Evolutionary conservation across 176 grass and related monocot genomes (phyloP).

Genomic region (Puya raimondii): DNA sequence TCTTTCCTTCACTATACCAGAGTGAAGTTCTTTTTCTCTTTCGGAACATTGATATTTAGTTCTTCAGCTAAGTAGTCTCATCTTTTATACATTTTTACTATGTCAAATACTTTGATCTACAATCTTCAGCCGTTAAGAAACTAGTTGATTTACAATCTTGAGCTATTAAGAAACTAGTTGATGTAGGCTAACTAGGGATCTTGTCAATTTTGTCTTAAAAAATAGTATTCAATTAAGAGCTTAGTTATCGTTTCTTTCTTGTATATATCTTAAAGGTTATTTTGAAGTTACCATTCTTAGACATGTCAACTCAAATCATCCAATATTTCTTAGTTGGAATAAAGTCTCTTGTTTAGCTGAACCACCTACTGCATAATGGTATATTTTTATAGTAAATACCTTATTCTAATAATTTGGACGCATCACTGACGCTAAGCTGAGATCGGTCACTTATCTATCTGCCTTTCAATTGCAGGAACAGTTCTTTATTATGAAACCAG

Average conservation of each 20-base stretch:
- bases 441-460: not conserved
- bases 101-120: too few relatives aligned
- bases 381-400: not conserved
- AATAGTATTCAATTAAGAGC: not conserved
- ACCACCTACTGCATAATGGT: not conserved
- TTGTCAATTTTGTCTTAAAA: too few relatives aligned
- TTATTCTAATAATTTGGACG: not conserved
- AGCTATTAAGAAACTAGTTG: too few relatives aligned
- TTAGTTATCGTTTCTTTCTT: not conserved
- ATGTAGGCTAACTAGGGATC: too few relatives aligned
- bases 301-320: not conserved
- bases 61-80: too few relatives aligned
- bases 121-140: too few relatives aligned
- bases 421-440: not conserved
- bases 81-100: too few relatives aligned
- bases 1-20: too few relatives aligned
- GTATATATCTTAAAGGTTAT: not conserved
- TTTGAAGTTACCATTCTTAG: not conserved
- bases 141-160: too few relatives aligned
- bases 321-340: slow-evolving; percentile 1
- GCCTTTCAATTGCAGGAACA: slow-evolving; percentile 55
- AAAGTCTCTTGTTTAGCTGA: not conserved
- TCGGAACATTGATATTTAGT: too few relatives aligned
- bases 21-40: too few relatives aligned
- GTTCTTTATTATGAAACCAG: slow-evolving; percentile 76